Evolutionary conservation across 2,329 filamentous ascomycete genomes (phyloP).

Genomic region (Ophiostoma angusticollis): DNA sequence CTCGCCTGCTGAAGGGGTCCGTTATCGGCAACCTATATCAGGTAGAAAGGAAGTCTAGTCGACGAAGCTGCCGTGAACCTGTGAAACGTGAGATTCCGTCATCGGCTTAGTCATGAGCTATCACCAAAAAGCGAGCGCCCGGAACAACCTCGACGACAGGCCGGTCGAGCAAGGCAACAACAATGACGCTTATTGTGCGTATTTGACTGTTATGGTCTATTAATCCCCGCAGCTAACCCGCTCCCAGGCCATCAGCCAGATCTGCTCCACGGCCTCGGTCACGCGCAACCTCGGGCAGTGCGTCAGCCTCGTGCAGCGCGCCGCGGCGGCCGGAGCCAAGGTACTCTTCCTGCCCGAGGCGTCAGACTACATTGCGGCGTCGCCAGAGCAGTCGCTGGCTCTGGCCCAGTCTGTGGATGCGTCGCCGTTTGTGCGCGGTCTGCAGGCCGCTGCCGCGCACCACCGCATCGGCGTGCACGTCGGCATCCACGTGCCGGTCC

Average conservation of each 20-base stretch:
- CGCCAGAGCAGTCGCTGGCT: conserved; percentile 52
- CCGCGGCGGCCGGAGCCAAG: conserved; percentile 61
- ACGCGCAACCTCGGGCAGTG: conserved; percentile 70
- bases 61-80: too few species aligned
- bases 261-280: conserved; percentile 73
- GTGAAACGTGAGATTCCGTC: too few species aligned
- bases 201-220: too few species aligned
- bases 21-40: too few species aligned
- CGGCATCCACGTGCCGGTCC: conserved; percentile 67
- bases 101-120: too few species aligned
- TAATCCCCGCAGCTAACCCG: neutral
- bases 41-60: too few species aligned
- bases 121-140: too few species aligned
- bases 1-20: too few species aligned
- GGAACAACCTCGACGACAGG: too few species aligned
- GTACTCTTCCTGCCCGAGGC: conserved; percentile 88
- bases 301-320: conserved; percentile 56
- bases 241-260: conserved; percentile 68
- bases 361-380: conserved; percentile 70
- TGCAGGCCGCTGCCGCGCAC: conserved; percentile 53
- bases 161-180: too few species aligned
- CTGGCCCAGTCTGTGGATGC: conserved; percentile 54
- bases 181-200: too few species aligned
- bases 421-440: conserved; percentile 63
- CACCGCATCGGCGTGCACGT: conserved; percentile 65